Evolutionary conservation across 1,284 basidiomycete genomes (phyloP), one percentile per base, ranked within the genome.

Genomic region (Ustilago nuda): DNA sequence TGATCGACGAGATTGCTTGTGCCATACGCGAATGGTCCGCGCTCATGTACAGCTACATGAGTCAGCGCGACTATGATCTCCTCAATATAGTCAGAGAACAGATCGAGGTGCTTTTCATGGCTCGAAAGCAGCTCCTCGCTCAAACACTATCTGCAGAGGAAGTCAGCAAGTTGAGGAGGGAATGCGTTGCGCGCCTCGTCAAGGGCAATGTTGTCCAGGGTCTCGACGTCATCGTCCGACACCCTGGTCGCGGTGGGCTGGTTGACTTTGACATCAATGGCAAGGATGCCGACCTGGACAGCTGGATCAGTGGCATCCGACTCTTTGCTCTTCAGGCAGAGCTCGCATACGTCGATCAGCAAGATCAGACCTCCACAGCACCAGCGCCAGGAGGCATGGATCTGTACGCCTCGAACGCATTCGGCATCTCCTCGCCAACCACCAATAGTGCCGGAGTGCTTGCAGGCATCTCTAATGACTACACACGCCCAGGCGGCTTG

Each of bases 1-100:
- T 98, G 81, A 91, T 98, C 59, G 96, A 99, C 87, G 96, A 99
- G 87, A 97, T 99, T 79, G 93, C 96, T 0, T 96, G 94, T 23
- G 95, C 96, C 0, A 88, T 98, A 48, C 91, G 95, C 41, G 96
- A 98, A 89, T 98, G 95, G 94, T 92, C 95, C 83, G 90, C 91
- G 33, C 89, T 96, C 61, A 92, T 98, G 89, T 95, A 95, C 82
- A 91, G 92, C 62, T 95, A 98, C 86, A 91, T 99, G 32, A 91
- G 92, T 4, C 89, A 91, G 57, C 90, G 94, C 64, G 93, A 98
- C 83, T 99, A 99, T 87, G 90, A 90, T 48, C 90, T 96, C 19
- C 97, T 98, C 87, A 91, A 92, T 76, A 89, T 91, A 6, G 94
- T 98, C 54, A 91, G 91, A 63, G 92, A 92, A 62, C 94, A 97